phyloP scores from a whole-genome alignment of 192 early-diverging fungal species.

The Funneliformis geosporum region DNA sequence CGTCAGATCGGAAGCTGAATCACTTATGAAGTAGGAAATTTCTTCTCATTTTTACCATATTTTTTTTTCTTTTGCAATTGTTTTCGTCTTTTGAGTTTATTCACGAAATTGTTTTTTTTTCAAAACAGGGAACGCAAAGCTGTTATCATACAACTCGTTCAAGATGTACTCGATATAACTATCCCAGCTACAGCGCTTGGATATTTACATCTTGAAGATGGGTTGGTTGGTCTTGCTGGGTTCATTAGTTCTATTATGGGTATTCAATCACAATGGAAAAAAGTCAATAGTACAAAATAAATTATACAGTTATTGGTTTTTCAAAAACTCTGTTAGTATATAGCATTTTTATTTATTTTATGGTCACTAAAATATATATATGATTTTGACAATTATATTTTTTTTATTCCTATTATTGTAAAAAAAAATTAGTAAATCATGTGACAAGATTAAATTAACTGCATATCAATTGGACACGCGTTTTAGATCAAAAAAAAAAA shows the following conservation, averaged over 20 bases:
- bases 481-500: not conserved
- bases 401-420: no score
- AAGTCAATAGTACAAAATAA: not conserved
- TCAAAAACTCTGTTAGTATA: no score
- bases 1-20: conserved; percentile 44
- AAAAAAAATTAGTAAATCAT: no score
- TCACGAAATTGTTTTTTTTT: conserved; percentile 21
- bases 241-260: conserved; percentile 70
- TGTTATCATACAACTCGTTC: conserved; percentile 55
- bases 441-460: no score
- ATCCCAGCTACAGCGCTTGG: conserved; percentile 70
- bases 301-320: not conserved
- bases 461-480: not conserved
- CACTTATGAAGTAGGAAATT: conserved; percentile 42
- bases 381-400: no score
- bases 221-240: conserved; percentile 72
- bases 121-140: conserved; percentile 54
- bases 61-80: not conserved
- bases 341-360: no score
- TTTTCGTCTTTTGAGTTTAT: not conserved
- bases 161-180: conserved; percentile 70
- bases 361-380: no score
- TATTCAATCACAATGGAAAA: conserved; percentile 57
- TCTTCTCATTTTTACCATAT: not conserved
- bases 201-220: conserved; percentile 65